phyloP scores from a whole-genome alignment of 2,329 filamentous ascomycete genomes.

The Ascochyta fabae region DNA sequence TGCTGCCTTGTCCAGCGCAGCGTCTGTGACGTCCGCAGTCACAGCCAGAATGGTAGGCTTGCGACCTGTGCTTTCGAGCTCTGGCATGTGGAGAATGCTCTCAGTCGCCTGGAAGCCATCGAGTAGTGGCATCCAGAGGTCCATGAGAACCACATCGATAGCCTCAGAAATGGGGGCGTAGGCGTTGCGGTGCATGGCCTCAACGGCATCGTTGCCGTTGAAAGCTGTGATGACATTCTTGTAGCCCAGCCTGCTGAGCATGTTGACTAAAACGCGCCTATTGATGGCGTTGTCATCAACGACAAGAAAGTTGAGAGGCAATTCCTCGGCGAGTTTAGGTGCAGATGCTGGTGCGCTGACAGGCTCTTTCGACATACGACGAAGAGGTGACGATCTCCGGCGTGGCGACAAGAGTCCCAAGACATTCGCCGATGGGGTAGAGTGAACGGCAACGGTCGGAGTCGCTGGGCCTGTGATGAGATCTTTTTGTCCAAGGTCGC shows the following conservation, averaged over 20 bases:
- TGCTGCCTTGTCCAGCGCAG: conserved; percentile 65
- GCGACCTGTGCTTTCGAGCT: conserved; percentile 39
- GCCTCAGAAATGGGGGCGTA: conserved; percentile 32
- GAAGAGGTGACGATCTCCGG: conserved; percentile 38
- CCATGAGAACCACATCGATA: conserved; percentile 73
- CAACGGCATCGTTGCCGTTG: conserved; percentile 71
- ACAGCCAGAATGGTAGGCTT: conserved; percentile 64
- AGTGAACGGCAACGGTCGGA: conserved; percentile 22
- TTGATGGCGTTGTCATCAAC: conserved; percentile 78
- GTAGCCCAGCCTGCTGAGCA: conserved; percentile 73
- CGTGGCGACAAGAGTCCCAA: conserved; percentile 38
- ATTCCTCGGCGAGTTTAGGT: conserved; percentile 59
- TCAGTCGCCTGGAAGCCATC: conserved; percentile 74
- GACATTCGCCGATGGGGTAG: conserved; percentile 12
- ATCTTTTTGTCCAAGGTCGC: conserved; percentile 19
- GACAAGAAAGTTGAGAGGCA: conserved; percentile 72
- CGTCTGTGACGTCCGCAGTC: conserved; percentile 71
- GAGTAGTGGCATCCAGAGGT: conserved; percentile 78
- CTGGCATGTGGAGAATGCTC: conserved; percentile 62
- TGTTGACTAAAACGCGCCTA: conserved; percentile 69
- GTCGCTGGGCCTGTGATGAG: conserved; percentile 9
- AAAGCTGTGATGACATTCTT: conserved; percentile 67
- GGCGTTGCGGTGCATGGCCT: conserved; percentile 59
- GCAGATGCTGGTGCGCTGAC: conserved; percentile 29
- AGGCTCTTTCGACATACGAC: conserved; percentile 32